Percentiles rank a stretch among this genome's conserved stretches.
These are phyloP conservation scores for Rosellinia necatrix DNA, from an alignment of 2,329 filamentous ascomycete species.

Conservation along the genomic window DNA sequence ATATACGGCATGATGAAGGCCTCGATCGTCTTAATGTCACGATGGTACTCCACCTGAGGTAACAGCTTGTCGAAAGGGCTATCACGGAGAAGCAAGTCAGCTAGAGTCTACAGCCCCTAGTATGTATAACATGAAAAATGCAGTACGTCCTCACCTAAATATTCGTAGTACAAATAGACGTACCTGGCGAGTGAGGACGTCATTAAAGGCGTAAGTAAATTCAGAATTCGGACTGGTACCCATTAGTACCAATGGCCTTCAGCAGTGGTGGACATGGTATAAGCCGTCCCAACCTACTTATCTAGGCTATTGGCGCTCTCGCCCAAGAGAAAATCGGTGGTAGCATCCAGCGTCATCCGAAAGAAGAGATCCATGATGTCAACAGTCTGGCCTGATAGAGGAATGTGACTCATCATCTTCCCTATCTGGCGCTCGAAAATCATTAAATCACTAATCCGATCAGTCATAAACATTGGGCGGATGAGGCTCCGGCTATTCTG, in stretches of 20 bases:
- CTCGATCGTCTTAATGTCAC: slow-evolving; percentile 65
- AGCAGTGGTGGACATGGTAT: background rate
- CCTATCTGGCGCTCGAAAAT: slow-evolving; percentile 65
- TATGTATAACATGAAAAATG: background rate
- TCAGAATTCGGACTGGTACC: slow-evolving; percentile 52
- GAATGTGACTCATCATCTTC: slow-evolving; percentile 61
- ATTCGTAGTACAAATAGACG: slow-evolving; percentile 55
- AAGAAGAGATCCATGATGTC: slow-evolving; percentile 69
- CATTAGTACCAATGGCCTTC: slow-evolving; percentile 17
- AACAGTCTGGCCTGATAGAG: slow-evolving; percentile 55
- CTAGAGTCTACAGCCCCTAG: background rate
- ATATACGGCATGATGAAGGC: slow-evolving; percentile 73
- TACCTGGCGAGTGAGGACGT: slow-evolving; percentile 69
- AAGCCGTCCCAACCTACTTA: slow-evolving; percentile 42
- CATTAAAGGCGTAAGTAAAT: slow-evolving; percentile 71
- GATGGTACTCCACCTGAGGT: slow-evolving; percentile 61
- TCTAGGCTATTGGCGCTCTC: slow-evolving; percentile 55
- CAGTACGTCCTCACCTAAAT: slow-evolving; percentile 19
- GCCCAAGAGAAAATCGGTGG: slow-evolving; percentile 70
- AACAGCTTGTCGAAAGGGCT: slow-evolving; percentile 64
- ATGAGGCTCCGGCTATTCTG: slow-evolving; percentile 53
- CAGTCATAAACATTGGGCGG: slow-evolving; percentile 48
- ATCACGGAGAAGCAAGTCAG: background rate
- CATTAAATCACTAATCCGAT: slow-evolving; percentile 52
- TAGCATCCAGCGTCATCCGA: slow-evolving; percentile 66